phyloP scores from a whole-genome alignment of 1,284 basidiomycete genomes.

The Grifola frondosa region DNA sequence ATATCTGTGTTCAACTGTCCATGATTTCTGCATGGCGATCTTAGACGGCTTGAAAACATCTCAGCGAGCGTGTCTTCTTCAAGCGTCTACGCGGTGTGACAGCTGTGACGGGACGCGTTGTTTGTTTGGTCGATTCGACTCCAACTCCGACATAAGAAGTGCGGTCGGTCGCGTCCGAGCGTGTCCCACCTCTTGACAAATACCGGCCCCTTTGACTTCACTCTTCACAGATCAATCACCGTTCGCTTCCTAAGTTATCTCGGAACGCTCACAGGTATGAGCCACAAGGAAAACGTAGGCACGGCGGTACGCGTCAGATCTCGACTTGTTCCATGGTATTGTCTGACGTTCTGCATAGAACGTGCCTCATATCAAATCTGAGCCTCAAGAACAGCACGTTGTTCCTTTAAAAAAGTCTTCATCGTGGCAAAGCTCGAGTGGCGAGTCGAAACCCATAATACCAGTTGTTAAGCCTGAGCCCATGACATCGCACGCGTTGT shows the following conservation, averaged over 20 bases:
- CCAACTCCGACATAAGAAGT: no score
- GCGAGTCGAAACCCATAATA: conserved; percentile 9
- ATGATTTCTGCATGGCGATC: background rate
- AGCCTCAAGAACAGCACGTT: conserved; percentile 38
- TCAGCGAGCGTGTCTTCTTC: background rate
- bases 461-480: conserved; percentile 34
- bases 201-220: conserved; percentile 2
- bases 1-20: background rate
- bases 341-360: conserved; percentile 17
- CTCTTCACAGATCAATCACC: background rate
- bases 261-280: conserved; percentile 18
- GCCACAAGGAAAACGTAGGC: conserved; percentile 30
- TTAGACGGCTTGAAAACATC: no score
- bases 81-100: conserved; percentile 12
- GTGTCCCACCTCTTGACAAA: conserved; percentile 2
- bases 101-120: conserved; percentile 22
- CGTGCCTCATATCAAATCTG: conserved; percentile 38
- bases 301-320: conserved; percentile 4
- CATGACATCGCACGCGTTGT: conserved; percentile 32
- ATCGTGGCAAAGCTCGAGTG: conserved; percentile 14
- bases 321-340: conserved; percentile 2
- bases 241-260: background rate
- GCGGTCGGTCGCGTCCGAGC: no score
- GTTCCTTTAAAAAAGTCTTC: conserved; percentile 26
- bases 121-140: no score